Conservation (phyloP, 2,329 filamentous ascomycete species). For the Diaporthe sp. region DNA sequence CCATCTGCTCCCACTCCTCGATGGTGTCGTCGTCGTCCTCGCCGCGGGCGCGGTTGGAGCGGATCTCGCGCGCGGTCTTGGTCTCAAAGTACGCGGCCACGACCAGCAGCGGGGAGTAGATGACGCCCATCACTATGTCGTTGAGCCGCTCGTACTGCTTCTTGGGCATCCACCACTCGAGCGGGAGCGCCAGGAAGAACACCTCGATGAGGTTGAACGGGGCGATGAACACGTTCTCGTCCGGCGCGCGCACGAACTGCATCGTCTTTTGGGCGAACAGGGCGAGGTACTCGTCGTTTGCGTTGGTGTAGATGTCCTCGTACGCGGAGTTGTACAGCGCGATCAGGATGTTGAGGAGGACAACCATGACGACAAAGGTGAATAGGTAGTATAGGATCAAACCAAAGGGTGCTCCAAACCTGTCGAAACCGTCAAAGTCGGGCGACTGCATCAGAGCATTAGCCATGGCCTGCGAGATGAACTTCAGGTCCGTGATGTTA, state of each 20-base stretch:
- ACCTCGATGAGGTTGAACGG: slow-evolving; percentile 96
- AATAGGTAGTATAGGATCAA: slow-evolving; percentile 97
- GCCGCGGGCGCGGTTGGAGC: slow-evolving; percentile 80
- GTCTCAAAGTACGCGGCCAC: slow-evolving; percentile 82
- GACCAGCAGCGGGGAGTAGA: slow-evolving; percentile 88
- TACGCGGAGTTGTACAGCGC: slow-evolving; percentile 98
- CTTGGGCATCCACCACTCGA: slow-evolving; percentile 96
- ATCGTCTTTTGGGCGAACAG: slow-evolving; percentile 95
- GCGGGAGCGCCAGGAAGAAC: slow-evolving; percentile 79
- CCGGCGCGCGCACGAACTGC: slow-evolving; percentile 95
- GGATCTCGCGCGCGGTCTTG: slow-evolving; percentile 74
- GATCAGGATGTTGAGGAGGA: slow-evolving; percentile 95
- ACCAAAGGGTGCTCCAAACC: slow-evolving; percentile 93
- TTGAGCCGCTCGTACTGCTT: slow-evolving; percentile 83
- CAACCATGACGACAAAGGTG: slow-evolving; percentile 94
- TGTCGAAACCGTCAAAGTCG: slow-evolving; percentile 89
- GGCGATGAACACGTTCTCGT: slow-evolving; percentile 98
- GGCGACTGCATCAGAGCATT: slow-evolving; percentile 94
- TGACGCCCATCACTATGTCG: slow-evolving; percentile 85
- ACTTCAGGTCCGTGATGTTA: slow-evolving; percentile 76
- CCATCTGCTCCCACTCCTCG: slow-evolving; percentile 94
- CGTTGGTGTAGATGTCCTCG: slow-evolving; percentile 93
- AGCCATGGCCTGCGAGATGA: slow-evolving; percentile 85
- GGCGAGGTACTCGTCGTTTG: slow-evolving; percentile 94
- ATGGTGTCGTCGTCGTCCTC: slow-evolving; percentile 90